Evolutionary conservation across 805 yeast genomes (phyloP).

Genomic region (Saccharomycopsis fodiens): DNA sequence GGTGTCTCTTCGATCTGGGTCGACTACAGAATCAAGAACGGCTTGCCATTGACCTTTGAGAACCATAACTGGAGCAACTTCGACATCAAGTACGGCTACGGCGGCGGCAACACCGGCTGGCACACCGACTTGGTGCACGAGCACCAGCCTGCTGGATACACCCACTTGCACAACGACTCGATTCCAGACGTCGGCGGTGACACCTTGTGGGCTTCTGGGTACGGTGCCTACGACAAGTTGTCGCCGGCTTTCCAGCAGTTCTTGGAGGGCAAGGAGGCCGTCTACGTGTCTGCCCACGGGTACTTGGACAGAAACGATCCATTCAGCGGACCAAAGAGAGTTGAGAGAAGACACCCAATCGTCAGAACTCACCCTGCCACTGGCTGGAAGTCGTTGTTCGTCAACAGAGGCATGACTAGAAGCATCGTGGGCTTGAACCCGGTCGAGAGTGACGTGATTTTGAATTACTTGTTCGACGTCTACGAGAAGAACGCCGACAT

Average conservation of each 20-base stretch:
- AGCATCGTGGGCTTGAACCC: constrained; percentile 46
- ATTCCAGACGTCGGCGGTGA: constrained; percentile 47
- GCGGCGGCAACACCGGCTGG: constrained; percentile 30
- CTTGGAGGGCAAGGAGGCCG: constrained; percentile 37
- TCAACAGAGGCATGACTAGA: constrained; percentile 43
- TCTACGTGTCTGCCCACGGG: constrained; percentile 35
- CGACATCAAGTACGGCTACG: constrained; percentile 15
- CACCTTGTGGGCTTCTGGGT: constrained; percentile 46
- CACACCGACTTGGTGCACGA: constrained; percentile 53
- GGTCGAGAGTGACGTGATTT: constrained; percentile 41
- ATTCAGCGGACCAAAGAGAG: constrained; percentile 37
- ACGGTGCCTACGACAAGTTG: constrained; percentile 45
- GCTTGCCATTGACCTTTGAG: constrained; percentile 9
- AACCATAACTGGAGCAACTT: constrained; percentile 18
- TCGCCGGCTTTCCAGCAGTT: constrained; percentile 41
- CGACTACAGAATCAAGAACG: constrained; percentile 13
- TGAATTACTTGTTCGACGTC: constrained; percentile 38
- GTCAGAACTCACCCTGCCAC: constrained; percentile 61
- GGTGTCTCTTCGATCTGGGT: constrained; percentile 32
- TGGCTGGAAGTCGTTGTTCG: constrained; percentile 51
- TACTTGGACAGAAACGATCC: constrained; percentile 39
- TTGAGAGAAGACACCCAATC: constrained; percentile 52
- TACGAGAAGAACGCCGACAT: constrained; percentile 46
- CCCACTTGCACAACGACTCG: constrained; percentile 46
- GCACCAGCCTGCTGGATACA: constrained; percentile 47